Evolutionary conservation across 202 grass and related monocot species (phyloP), one percentile per base, ranked within the genome.

Genomic region (Panicum hallii): DNA sequence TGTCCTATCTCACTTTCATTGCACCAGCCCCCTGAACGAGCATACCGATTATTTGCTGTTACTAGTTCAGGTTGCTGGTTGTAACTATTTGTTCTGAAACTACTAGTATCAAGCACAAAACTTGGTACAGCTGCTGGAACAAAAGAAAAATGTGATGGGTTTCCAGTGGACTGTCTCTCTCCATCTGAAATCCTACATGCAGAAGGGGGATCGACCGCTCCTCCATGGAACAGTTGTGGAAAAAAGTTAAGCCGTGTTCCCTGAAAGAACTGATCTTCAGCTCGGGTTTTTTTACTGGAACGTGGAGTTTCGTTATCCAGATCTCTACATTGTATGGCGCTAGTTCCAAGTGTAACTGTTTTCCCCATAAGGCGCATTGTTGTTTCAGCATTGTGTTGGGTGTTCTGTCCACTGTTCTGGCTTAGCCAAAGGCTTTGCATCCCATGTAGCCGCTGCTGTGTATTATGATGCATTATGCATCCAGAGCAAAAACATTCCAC

Each of bases 331-430:
- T 95, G 76, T 54, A 88, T 79, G 79, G n/a, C 78, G 50, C 55
- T 89, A 55, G 78, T 90, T 77, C 96, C 93, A 60, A 99, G 85
- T 57, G 70, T 81, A 83, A 99, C 88, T 81, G 89, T 95, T 90
- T 92, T 90, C 53, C 93, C 96, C 96, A 95, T 95, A 42, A 95
- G 86, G 55, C 96, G 91, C 88, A 95, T 49, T n/a, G 90, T 95
- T 47, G 80, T 88, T 67, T 95, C 92, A 2, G 56, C 54, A 72
- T 41, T 68, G 34, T 77, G 74, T 41, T 79, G 82, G 73, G 63
- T 78, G 32, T 73, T 79, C 40, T 81, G 70, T 55, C 78, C 85
- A 75, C 82, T 74, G 13, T 84, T 79, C 56, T 79, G 75, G 57
- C 78, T 79, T 52, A 67, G 63, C 22, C 22, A 87, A 3, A 40